A percentile compares a stretch with the other conserved stretches of the same genome.
Evolutionary conservation across 805 yeast species (phyloP).

Genomic region (Candida corydali): DNA sequence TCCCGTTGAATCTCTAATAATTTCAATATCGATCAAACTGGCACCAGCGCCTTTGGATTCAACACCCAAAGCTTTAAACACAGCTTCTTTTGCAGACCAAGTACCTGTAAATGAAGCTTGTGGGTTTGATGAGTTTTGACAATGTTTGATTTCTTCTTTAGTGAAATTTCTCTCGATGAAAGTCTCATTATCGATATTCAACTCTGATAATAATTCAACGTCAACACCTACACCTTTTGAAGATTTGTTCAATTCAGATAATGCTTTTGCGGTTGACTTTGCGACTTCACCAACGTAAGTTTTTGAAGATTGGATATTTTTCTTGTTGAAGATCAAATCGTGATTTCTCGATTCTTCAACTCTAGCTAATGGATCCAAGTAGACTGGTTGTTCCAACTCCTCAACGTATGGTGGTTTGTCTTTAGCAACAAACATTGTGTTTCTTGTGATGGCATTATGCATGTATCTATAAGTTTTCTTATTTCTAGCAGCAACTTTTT

Average conservation of each 20-base stretch:
- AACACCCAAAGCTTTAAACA: constrained; percentile 90
- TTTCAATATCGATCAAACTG: constrained; percentile 85
- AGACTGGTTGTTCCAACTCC: constrained; percentile 83
- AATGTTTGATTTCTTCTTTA: constrained; percentile 70
- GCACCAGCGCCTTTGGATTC: constrained; percentile 94
- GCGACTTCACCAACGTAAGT: constrained; percentile 46
- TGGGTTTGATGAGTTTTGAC: constrained; percentile 67
- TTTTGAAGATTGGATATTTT: constrained; percentile 45
- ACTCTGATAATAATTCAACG: constrained; percentile 79
- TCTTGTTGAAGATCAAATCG: constrained; percentile 46
- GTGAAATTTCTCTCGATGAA: constrained; percentile 94
- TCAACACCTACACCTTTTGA: constrained; percentile 90
- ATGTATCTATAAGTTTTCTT: constrained; percentile 88
- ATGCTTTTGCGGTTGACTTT: constrained; percentile 59
- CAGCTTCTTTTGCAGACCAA: constrained; percentile 99
- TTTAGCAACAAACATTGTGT: constrained; percentile 89
- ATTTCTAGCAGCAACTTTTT: constrained; percentile 75
- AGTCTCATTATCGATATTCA: constrained; percentile 85
- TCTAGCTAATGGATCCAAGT: constrained; percentile 93
- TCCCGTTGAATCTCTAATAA: constrained; percentile 64
- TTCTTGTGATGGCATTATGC: constrained; percentile 91
- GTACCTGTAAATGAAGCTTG: constrained; percentile 94
- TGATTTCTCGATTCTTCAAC: constrained; percentile 40
- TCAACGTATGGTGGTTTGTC: constrained; percentile 89
- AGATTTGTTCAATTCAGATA: constrained; percentile 52